Evolutionary conservation across 2,329 filamentous ascomycete species (phyloP), one percentile per base, ranked within the genome.

Genomic region (Talaromyces sp.): DNA sequence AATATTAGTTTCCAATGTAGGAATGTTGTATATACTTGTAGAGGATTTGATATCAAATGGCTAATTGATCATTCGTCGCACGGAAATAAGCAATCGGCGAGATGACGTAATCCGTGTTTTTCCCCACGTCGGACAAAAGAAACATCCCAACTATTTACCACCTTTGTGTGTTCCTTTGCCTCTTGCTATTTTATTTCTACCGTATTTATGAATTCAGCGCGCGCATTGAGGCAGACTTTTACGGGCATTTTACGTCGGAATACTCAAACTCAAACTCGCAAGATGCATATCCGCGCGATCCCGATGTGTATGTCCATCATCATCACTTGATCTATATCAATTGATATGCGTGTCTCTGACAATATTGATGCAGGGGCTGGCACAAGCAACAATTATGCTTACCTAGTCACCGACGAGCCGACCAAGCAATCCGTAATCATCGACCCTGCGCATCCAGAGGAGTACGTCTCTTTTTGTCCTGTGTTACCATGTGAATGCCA

Each of bases 201-300:
- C 6, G 15, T 11, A 4, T 17, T 53, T 2, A 53, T 53, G 49
- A 53, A 53, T 53, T 27, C 25, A 17, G 49, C n/a, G 10, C 49
- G n/a, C 25, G 15, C 27, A 13, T 27, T 53, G 10, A 11, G 49
- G n/a, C 7, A 30, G 4, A 53, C 13, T 19, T 53, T 30, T n/a
- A n/a, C 49, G 30, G 25, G 17, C 11, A 28, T 8, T 17, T 15
- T 27, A 28, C 25, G 25, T 53, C 13, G 49, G 49, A 11, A 28
- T 1, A 27, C 22, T 5, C 49, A 73, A 69, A 60, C 49, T 1
- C 9, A 51, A 17, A 28, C 17, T 11, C 71, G 73, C 72, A 65
- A 68, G 60, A 82, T 82, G 80, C 80, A 82, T 77, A 74, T 82
- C 65, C 75, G 79, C 65, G 80, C 80, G 47, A 81, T 82, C 74